A percentile compares a stretch with the other conserved stretches of the same genome.
Evolutionary conservation across 2,329 filamentous ascomycete species (phyloP).

Genomic region (Phaeosphaeria sp.): DNA sequence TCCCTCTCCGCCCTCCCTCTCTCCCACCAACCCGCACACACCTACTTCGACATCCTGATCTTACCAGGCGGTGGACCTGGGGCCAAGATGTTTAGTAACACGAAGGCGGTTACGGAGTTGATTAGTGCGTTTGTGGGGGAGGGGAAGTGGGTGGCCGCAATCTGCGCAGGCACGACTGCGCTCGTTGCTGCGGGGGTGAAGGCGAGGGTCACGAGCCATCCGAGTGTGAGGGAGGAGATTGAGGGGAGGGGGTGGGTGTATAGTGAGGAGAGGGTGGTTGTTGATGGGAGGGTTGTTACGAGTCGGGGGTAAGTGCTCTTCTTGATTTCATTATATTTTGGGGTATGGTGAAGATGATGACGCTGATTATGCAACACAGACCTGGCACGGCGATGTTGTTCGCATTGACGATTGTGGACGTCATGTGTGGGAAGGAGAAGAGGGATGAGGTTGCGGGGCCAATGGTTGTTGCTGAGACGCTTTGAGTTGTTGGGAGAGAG

Average conservation of each 20-base stretch:
- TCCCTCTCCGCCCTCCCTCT: conserved; percentile 22
- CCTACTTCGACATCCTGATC: conserved; percentile 43
- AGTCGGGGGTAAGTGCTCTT: conserved; percentile 42
- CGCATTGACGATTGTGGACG: conserved; percentile 48
- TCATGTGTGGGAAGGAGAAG: conserved; percentile 51
- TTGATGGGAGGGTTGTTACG: conserved; percentile 46
- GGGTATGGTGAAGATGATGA: not conserved
- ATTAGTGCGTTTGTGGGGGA: conserved; percentile 37
- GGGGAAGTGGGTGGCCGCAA: conserved; percentile 44
- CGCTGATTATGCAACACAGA: conserved; percentile 13
- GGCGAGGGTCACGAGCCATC: conserved; percentile 46
- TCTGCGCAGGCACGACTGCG: conserved; percentile 50
- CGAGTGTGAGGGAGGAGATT: conserved; percentile 45
- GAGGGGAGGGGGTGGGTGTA: conserved; percentile 43
- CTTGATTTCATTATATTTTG: not conserved
- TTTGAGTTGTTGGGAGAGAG: conserved; percentile 15
- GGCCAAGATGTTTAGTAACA: conserved; percentile 43
- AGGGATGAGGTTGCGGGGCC: conserved; percentile 59
- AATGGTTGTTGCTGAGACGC: conserved; percentile 49
- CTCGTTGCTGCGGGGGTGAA: conserved; percentile 39
- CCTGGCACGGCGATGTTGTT: conserved; percentile 50
- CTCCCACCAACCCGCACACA: conserved; percentile 15
- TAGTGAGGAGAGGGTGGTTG: conserved; percentile 44
- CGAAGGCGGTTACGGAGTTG: conserved; percentile 31
- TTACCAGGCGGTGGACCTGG: conserved; percentile 49